These are phyloP conservation scores for Nemophila menziesii DNA, from an alignment of 257 asterid species.

Conservation along the genomic window DNA sequence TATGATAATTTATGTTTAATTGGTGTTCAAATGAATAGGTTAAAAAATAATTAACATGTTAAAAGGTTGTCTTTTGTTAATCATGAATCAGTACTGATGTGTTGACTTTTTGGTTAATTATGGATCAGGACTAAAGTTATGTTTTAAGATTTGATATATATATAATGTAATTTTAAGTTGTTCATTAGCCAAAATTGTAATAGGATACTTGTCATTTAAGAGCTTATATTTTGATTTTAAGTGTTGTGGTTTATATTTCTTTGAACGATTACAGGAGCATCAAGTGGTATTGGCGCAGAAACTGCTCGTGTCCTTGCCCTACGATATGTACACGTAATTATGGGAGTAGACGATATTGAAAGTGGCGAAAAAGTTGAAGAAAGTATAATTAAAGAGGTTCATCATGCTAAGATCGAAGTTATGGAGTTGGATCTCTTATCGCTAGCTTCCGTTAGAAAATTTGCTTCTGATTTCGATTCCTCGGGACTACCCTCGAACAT, in stretches of 20 bases:
- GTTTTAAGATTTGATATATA: neutral
- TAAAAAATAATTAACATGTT: no score
- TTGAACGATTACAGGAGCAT: conserved; percentile 45
- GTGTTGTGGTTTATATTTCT: no score
- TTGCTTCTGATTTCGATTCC: conserved; percentile 38
- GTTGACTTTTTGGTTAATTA: no score
- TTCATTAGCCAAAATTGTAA: no score
- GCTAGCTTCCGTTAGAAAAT: conserved; percentile 38
- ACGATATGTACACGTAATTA: conserved; percentile 44
- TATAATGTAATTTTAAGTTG: no score
- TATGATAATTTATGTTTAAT: no score
- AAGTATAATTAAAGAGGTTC: conserved; percentile 29
- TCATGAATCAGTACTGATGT: no score
- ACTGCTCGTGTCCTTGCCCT: conserved; percentile 37
- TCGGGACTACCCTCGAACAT: conserved; percentile 36
- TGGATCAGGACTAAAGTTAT: no score
- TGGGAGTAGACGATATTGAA: conserved; percentile 44
- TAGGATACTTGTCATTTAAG: no score
- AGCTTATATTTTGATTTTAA: no score
- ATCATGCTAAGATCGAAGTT: conserved; percentile 45
- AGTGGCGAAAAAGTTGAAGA: conserved; percentile 31
- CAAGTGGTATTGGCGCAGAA: conserved; percentile 59
- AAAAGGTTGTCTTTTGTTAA: no score
- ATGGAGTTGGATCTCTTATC: conserved; percentile 57
- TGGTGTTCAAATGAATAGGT: no score